Conservation (phyloP, 257 asterid genomes). For the Hygrophila difformis region DNA sequence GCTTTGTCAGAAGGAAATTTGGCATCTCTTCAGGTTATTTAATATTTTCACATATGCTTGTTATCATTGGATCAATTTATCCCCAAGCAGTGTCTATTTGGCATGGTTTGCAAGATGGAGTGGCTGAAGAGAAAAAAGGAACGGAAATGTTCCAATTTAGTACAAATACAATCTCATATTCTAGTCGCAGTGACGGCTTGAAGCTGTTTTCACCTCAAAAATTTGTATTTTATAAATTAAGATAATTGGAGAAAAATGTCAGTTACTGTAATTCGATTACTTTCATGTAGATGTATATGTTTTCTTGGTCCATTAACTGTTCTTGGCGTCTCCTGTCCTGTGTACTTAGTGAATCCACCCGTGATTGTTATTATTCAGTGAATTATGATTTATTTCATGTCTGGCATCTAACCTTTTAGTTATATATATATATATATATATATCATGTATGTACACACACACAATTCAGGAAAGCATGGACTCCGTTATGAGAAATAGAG, state of each 20-base stretch:
- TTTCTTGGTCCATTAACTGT: too few relatives aligned
- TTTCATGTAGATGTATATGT: constrained; percentile 10
- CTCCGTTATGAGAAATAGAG: constrained; percentile 87
- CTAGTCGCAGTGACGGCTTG: too few relatives aligned
- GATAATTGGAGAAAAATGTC: too few relatives aligned
- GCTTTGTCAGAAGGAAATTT: constrained; percentile 87
- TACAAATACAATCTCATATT: too few relatives aligned
- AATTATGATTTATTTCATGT: constrained; percentile 12
- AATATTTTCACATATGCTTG: constrained; percentile 8
- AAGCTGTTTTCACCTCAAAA: constrained; percentile 9
- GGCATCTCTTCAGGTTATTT: constrained; percentile 77
- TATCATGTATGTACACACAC: too few relatives aligned
- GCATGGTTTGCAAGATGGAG: not conserved
- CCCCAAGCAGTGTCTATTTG: not conserved
- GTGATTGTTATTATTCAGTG: constrained; percentile 10
- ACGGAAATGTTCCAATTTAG: too few relatives aligned
- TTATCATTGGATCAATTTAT: constrained; percentile 13
- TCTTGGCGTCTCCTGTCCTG: too few relatives aligned
- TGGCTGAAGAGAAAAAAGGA: too few relatives aligned
- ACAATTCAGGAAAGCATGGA: constrained; percentile 92
- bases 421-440: too few relatives aligned
- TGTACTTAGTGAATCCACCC: constrained; percentile 5
- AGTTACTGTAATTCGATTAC: too few relatives aligned
- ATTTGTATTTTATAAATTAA: not conserved
- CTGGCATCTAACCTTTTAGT: too few relatives aligned